Evolutionary conservation across 2,329 filamentous ascomycete genomes (phyloP).

Genomic region (Scedosporium apiospermum): DNA sequence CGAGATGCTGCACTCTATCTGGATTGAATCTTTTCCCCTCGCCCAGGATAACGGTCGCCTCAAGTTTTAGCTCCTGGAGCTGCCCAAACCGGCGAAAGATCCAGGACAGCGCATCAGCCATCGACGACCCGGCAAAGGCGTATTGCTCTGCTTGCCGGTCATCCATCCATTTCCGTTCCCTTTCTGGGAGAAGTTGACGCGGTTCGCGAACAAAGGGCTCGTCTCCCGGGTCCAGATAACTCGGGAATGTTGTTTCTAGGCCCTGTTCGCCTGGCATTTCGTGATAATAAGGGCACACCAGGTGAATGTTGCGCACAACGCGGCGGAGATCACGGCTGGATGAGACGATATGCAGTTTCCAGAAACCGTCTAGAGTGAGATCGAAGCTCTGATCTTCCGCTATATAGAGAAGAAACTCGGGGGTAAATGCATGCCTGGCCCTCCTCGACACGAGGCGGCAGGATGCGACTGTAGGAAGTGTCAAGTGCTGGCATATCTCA

Average conservation of each 20-base stretch:
- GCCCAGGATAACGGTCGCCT: neutral
- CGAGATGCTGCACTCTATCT: neutral
- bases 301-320: neutral
- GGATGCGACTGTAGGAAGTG: neutral
- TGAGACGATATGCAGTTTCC: neutral
- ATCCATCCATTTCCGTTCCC: neutral
- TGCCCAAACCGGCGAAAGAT: neutral
- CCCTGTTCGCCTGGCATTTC: neutral
- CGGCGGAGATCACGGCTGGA: neutral
- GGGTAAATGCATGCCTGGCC: neutral
- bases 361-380: neutral
- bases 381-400: neutral
- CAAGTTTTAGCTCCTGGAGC: neutral
- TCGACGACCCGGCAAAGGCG: neutral
- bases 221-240: too few species aligned
- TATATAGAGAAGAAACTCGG: neutral
- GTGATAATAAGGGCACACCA: neutral
- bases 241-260: neutral
- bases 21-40: neutral
- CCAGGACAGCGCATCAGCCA: neutral
- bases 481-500: neutral
- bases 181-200: neutral
- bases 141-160: neutral
- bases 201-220: neutral
- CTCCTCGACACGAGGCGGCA: neutral